Base-by-base conservation (phyloP, 2,329 filamentous ascomycete species). In the Colletotrichum graminicola region DNA sequence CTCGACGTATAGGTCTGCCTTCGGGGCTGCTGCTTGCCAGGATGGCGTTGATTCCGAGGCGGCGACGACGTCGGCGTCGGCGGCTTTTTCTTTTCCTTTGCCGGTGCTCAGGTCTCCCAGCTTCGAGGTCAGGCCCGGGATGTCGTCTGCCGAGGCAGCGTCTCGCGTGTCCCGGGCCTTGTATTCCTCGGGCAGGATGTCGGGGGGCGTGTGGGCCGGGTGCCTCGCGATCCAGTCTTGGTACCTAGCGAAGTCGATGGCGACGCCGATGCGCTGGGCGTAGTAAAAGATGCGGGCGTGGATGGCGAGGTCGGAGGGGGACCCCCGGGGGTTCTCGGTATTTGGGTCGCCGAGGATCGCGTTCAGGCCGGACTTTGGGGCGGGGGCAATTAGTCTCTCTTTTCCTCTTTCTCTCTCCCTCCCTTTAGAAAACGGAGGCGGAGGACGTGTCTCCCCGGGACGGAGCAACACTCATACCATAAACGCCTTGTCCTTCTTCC, bases 271-370 rank as follows among this genome's bases (percentile, higher is more conserved):
- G 23, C 82, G 80, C 73, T 83, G 85, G 54, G 84, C 80, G 78
- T 90, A 92, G 81, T 92, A 94, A 82, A 92, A 93, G 79, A 84
- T 79, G 78, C 91, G 90, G 72, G 92, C 91, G 74, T 91, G 88
- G 66, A 90, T 83, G 39, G 89, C 89, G 73, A 93, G 91, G 85
- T 76, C 86, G 77, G 66, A 84, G 76, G 81, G 89, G 81, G 77
- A 89, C 80, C 74, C 88, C 80, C 76, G 87, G 79, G 79, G 77
- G 74, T 79, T 81, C 66, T 74, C 75, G 18, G 78, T 76, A 71
- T 76, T 77, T 61, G 86, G 85, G 67, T 87, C 85, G 72, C 90
- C 89, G 59, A 93, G 84, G 74, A 93, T 92, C 70, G 90, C 89
- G 73, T 84, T 83, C 59, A 93, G 85, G 60, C 91, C 91, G 59